Evolutionary conservation across 148 eudicot species (phyloP).

Genomic region (Chenopodium album): DNA sequence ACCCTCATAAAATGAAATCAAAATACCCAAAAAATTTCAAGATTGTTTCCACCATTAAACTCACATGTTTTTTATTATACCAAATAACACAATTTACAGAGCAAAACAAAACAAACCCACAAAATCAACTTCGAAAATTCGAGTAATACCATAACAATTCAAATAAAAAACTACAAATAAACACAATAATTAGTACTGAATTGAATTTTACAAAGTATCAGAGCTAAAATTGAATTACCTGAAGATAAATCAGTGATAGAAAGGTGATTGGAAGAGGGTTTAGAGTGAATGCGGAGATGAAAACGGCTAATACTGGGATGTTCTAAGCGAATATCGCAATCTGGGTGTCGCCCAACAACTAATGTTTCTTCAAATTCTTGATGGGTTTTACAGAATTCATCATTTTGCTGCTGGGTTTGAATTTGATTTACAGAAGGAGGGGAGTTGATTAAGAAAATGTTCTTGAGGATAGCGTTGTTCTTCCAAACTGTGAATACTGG

Average conservation of each 20-base stretch:
- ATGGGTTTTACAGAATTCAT: conserved; percentile 18
- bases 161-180: not conserved
- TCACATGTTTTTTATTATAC: not conserved
- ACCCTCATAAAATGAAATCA: not conserved
- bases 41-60: not conserved
- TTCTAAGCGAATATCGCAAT: conserved; percentile 70
- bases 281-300: conserved; percentile 69
- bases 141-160: not conserved
- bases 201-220: not conserved
- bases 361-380: conserved; percentile 54
- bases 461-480: conserved; percentile 71
- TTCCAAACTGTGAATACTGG: conserved; percentile 81
- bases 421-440: conserved; percentile 31
- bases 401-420: not conserved
- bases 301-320: conserved; percentile 94
- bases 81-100: not conserved
- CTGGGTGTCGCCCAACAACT: conserved; percentile 77
- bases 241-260: conserved; percentile 65
- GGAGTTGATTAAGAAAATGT: conserved; percentile 62
- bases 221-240: conserved; percentile 37
- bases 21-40: not conserved
- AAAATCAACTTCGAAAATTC: not conserved
- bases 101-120: conserved; percentile 3
- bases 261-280: conserved; percentile 44
- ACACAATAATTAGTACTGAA: not conserved